Percentiles rank a stretch among this genome's conserved stretches.
phyloP scores from a whole-genome alignment of 2,329 filamentous ascomycete species.

The Atkinsonella hypoxylon region DNA sequence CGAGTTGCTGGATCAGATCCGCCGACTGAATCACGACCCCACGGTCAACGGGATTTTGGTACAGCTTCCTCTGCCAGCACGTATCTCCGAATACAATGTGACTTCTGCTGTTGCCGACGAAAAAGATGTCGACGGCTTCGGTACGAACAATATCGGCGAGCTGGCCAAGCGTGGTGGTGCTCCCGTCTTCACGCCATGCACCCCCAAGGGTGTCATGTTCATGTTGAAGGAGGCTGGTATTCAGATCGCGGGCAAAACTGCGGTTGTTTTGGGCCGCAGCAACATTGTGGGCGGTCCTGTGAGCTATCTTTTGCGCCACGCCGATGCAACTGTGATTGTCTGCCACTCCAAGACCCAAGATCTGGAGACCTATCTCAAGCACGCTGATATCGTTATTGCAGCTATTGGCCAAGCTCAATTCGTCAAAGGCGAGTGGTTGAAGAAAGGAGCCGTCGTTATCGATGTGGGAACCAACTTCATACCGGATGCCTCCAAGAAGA shows the following conservation, averaged over 20 bases:
- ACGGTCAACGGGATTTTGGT: constrained; percentile 85
- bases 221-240: constrained; percentile 76
- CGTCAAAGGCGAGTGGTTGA: constrained; percentile 91
- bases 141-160: constrained; percentile 87
- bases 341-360: constrained; percentile 83
- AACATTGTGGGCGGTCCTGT: constrained; percentile 97
- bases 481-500: constrained; percentile 79
- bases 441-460: constrained; percentile 88
- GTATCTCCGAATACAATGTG: constrained; percentile 80
- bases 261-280: constrained; percentile 86
- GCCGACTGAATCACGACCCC: constrained; percentile 74
- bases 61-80: constrained; percentile 78
- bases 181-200: constrained; percentile 87
- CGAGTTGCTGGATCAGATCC: constrained; percentile 75
- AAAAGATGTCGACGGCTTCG: constrained; percentile 98
- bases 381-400: constrained; percentile 80
- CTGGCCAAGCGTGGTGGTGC: constrained; percentile 87
- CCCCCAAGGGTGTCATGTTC: constrained; percentile 93
- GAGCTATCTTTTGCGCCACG: constrained; percentile 89
- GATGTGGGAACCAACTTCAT: constrained; percentile 98
- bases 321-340: constrained; percentile 90
- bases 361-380: constrained; percentile 62
- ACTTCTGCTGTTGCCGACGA: constrained; percentile 85
- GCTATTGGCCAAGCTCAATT: constrained; percentile 82
- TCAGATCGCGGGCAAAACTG: constrained; percentile 77